phyloP scores from a whole-genome alignment of 2,329 filamentous ascomycete species.

The Neocucurbitaria cava region DNA sequence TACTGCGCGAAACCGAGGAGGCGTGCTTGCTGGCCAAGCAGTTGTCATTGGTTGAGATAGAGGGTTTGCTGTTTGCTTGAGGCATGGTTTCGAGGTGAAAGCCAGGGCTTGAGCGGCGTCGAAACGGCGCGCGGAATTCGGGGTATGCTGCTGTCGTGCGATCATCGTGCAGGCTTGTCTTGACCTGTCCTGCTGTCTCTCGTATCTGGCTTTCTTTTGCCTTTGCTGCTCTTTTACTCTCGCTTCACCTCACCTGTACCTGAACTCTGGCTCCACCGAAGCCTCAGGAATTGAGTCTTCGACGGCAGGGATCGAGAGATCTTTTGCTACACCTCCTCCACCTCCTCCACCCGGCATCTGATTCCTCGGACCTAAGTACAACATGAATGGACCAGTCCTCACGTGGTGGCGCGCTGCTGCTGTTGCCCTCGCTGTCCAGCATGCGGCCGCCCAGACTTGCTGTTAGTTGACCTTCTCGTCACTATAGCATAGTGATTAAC shows the following conservation, averaged over 20 bases:
- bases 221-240: neutral
- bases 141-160: neutral
- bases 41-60: conserved; percentile 7
- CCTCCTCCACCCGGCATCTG: conserved; percentile 2
- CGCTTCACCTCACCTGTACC: conserved; percentile 10
- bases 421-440: conserved; percentile 24
- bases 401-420: conserved; percentile 28
- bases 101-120: conserved; percentile 10
- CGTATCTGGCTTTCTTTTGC: neutral
- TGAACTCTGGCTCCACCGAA: conserved; percentile 5
- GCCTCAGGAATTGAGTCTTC: conserved; percentile 7
- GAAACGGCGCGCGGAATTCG: conserved; percentile 6
- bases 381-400: conserved; percentile 22
- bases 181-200: neutral
- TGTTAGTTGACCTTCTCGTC: conserved; percentile 25
- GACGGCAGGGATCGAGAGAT: conserved; percentile 8
- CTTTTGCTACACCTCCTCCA: neutral
- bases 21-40: neutral
- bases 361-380: conserved; percentile 10
- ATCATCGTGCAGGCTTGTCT: conserved; percentile 13
- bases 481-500: conserved; percentile 10
- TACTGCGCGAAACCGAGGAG: neutral
- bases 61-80: conserved; percentile 3
- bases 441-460: conserved; percentile 33
- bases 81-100: conserved; percentile 1